Conservation (phyloP, 2,329 filamentous ascomycete genomes). For the Annulohypoxylon truncatum region DNA sequence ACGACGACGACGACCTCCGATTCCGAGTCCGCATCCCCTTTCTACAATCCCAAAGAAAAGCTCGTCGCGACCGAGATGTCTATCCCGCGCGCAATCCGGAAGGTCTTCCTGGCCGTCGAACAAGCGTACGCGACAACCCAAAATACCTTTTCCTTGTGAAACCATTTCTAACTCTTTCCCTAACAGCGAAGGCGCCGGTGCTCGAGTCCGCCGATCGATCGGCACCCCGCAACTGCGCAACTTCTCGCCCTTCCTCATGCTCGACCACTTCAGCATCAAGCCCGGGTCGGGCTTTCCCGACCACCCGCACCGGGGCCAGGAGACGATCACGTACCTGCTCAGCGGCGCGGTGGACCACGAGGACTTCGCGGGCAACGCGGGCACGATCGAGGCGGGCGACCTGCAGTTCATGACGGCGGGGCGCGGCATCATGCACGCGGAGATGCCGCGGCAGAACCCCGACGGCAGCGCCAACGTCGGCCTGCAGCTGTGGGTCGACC, state of each 20-base stretch:
- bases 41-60: slow-evolving; percentile 46
- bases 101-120: slow-evolving; percentile 85
- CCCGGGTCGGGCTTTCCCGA: slow-evolving; percentile 91
- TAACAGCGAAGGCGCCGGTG: slow-evolving; percentile 79
- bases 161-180: neutral
- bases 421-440: slow-evolving; percentile 89
- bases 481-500: slow-evolving; percentile 95
- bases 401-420: slow-evolving; percentile 99
- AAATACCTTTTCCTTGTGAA: neutral
- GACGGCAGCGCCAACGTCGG: slow-evolving; percentile 85
- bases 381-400: slow-evolving; percentile 87
- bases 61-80: slow-evolving; percentile 67
- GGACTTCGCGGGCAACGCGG: slow-evolving; percentile 61
- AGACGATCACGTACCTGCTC: slow-evolving; percentile 75
- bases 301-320: slow-evolving; percentile 85
- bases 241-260: slow-evolving; percentile 94
- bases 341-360: slow-evolving; percentile 66
- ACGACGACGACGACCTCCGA: slow-evolving; percentile 32
- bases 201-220: slow-evolving; percentile 86
- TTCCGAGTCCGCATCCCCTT: slow-evolving; percentile 38
- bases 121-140: slow-evolving; percentile 61
- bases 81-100: slow-evolving; percentile 78
- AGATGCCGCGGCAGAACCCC: slow-evolving; percentile 86
- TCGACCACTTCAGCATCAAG: slow-evolving; percentile 88
- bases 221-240: slow-evolving; percentile 85